phyloP scores from a whole-genome alignment of 2,329 filamentous ascomycete genomes.

The Mariannaea sp. region DNA sequence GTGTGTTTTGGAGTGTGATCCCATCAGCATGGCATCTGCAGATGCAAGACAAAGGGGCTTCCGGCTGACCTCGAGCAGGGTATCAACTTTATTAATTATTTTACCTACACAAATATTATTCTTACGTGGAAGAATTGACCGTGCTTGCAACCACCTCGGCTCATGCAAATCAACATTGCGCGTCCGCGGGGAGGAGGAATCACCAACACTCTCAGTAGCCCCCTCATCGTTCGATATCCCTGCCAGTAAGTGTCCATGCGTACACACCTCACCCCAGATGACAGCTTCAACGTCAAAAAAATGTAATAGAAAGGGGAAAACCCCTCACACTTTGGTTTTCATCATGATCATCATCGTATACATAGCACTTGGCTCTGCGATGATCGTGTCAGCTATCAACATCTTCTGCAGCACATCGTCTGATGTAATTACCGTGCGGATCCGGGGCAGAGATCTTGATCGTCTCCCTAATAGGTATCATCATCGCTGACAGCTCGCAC shows the following conservation, averaged over 20 bases:
- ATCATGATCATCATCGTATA: background rate
- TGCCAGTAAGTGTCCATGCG: background rate
- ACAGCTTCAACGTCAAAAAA: background rate
- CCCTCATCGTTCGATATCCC: slow-evolving; percentile 3
- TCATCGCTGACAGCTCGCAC: background rate
- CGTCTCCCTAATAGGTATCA: background rate
- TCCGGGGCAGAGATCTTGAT: background rate
- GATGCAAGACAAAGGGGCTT: background rate
- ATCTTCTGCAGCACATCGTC: background rate
- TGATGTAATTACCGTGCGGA: slow-evolving; percentile 1
- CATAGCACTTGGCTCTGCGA: background rate
- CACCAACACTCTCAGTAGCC: background rate
- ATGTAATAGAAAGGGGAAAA: background rate
- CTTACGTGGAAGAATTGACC: background rate
- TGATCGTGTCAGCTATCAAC: background rate
- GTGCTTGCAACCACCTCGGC: background rate
- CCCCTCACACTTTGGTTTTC: background rate
- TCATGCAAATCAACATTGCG: background rate
- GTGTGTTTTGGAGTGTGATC: no score
- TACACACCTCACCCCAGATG: background rate
- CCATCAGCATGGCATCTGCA: no score
- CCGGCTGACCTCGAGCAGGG: background rate
- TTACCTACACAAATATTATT: background rate
- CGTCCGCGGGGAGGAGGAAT: background rate
- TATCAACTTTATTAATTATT: background rate